phyloP scores from a whole-genome alignment of 2,329 filamentous ascomycete species.

The Aureobasidium mangrovei region DNA sequence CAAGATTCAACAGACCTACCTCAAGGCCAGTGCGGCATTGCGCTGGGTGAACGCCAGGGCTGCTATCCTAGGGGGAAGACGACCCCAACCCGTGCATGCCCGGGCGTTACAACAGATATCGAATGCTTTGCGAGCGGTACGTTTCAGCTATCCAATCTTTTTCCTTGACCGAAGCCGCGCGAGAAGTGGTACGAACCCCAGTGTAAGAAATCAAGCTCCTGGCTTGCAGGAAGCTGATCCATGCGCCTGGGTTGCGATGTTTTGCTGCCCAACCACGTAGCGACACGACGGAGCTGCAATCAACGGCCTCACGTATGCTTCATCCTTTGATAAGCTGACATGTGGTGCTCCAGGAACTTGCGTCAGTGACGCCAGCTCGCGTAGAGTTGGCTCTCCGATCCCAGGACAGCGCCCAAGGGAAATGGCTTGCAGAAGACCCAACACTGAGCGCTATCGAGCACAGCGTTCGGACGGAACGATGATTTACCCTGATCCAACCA shows the following conservation, averaged over 20 bases:
- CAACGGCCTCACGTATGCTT: background rate
- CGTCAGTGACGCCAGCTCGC: conserved; percentile 47
- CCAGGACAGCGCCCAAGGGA: conserved; percentile 47
- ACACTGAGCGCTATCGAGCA: conserved; percentile 40
- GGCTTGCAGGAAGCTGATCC: background rate
- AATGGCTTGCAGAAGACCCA: conserved; percentile 55
- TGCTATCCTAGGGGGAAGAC: conserved; percentile 43
- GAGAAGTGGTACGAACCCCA: background rate
- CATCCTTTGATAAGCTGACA: background rate
- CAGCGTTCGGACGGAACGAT: conserved; percentile 15
- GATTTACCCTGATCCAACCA: conserved; percentile 3
- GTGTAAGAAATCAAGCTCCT: background rate
- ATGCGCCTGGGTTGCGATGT: background rate
- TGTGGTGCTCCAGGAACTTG: conserved; percentile 41
- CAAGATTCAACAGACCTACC: conserved; percentile 52
- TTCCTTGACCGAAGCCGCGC: background rate
- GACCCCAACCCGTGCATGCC: conserved; percentile 39
- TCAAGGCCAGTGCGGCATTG: conserved; percentile 48
- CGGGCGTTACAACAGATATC: conserved; percentile 42
- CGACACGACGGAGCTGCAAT: background rate
- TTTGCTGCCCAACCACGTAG: background rate
- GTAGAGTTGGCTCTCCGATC: conserved; percentile 47
- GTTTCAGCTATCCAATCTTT: conserved; percentile 9
- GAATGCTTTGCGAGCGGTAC: conserved; percentile 36
- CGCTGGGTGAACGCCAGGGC: conserved; percentile 50